Evolutionary conservation across 2,329 filamentous ascomycete species (phyloP), one percentile per base, ranked within the genome.

Genomic region (Cladosporium sp.): DNA sequence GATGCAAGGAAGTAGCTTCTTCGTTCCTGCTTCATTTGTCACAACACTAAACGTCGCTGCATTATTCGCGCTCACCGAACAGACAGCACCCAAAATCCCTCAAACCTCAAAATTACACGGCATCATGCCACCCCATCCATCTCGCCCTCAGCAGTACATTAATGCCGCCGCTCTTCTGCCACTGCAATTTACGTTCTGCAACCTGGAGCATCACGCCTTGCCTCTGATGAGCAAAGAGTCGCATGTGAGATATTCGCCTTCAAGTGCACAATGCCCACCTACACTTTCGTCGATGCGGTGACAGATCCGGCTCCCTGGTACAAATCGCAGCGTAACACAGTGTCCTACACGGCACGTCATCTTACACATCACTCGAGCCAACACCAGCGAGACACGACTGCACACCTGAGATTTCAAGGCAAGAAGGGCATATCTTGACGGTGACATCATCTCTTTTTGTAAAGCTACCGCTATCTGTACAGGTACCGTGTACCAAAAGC

Each of bases 381-480:
- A 43, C 2, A 43, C 7, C 7, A 43, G 18, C 39, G 39, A 43
- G 7, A 10, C 2, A 43, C 18, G 14, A 18, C 18, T 11, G 7
- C 39, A 21, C 18, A 1, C 13, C 39, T 46, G n/a, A 5, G 16
- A 3, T 21, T 21, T 13, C 7, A 13, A n/a, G 16, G n/a, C 11
- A 21, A 21, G n/a, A 32, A 16, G 14, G 16, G 7, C 32, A 57
- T 5, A n/a, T n/a, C 5, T 28, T 8, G 28, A 48, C 48, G 48
- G 59, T 62, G 54, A 54, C 23, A 30, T 36, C 30, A 62, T 28
- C 36, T 56, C 34, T 26, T 54, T 14, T 16, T 46, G 11, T 56
- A 11, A 56, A 54, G 32, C 34, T 63, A 63, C 60, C 60, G 49
- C 60, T 63, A 32, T 56, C 60, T 63, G 60, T 63, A 63, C 60